These are phyloP conservation scores for Hapsidospora chrysogenum DNA, from an alignment of 495 filamentous ascomycete species.

Conservation along the genomic window DNA sequence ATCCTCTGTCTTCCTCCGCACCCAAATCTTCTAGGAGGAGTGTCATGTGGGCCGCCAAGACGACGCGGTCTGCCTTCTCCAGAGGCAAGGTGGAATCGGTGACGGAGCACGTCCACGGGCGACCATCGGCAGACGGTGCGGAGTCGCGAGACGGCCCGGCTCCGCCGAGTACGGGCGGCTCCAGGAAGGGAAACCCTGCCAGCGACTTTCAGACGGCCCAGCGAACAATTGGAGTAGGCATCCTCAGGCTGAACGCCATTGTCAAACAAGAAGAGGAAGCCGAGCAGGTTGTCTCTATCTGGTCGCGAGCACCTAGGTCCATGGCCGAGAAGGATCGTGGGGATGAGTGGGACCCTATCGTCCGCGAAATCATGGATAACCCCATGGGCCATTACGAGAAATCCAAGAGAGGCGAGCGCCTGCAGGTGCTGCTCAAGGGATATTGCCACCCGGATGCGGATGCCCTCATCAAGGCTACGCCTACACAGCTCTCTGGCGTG, in stretches of 20 bases:
- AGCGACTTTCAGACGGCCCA: constrained; percentile 11
- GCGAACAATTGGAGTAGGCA: constrained; percentile 64
- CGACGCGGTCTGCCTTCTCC: constrained; percentile 28
- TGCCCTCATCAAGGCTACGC: constrained; percentile 64
- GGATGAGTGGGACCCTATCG: constrained; percentile 60
- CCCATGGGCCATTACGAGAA: constrained; percentile 55
- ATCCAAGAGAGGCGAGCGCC: constrained; percentile 47
- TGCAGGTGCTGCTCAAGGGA: constrained; percentile 60
- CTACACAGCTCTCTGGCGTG: constrained; percentile 71
- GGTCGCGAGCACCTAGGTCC: constrained; percentile 36
- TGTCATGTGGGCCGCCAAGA: constrained; percentile 61
- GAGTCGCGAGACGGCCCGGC: constrained; percentile 26
- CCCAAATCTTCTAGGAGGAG: constrained; percentile 55
- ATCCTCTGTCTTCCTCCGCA: constrained; percentile 23
- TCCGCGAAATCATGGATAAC: constrained; percentile 59
- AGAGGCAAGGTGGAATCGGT: constrained; percentile 30
- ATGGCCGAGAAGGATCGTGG: constrained; percentile 35
- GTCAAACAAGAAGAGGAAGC: constrained; percentile 59
- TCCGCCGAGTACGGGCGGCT: constrained; percentile 39
- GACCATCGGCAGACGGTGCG: constrained; percentile 10
- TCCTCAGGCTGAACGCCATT: constrained; percentile 62
- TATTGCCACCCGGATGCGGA: constrained; percentile 65
- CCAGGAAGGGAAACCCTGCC: constrained; percentile 14
- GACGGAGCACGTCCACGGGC: constrained; percentile 28
- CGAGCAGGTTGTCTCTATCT: constrained; percentile 66